Evolutionary conservation across 2,329 filamentous ascomycete genomes (phyloP).

Genomic region (Diaporthe destruens): DNA sequence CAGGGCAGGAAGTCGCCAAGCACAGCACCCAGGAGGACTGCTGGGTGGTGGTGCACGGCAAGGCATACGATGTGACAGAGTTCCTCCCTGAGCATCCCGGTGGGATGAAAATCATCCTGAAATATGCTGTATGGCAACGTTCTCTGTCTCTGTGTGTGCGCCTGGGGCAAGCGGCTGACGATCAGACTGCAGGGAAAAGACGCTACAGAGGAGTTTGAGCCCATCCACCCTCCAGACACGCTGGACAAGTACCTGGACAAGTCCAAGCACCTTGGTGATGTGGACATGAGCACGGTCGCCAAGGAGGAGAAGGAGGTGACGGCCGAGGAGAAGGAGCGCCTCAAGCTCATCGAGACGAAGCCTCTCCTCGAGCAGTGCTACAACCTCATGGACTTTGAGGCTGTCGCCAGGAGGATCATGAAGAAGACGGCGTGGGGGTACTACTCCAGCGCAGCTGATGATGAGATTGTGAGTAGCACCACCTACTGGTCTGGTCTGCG

Average conservation of each 20-base stretch:
- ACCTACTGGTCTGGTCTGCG: background rate
- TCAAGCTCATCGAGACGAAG: constrained; percentile 80
- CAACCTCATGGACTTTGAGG: constrained; percentile 95
- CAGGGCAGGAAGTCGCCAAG: constrained; percentile 68
- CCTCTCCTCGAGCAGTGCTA: constrained; percentile 89
- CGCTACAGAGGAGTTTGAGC: constrained; percentile 91
- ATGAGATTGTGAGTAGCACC: constrained; percentile 78
- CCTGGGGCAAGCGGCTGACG: background rate
- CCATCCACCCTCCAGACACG: constrained; percentile 89
- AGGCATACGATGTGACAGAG: constrained; percentile 90
- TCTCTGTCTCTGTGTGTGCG: too few species aligned
- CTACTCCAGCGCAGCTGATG: constrained; percentile 93
- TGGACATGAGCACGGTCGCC: constrained; percentile 83
- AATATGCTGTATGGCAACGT: constrained; percentile 76
- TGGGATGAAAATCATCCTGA: constrained; percentile 92
- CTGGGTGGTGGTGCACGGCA: constrained; percentile 91
- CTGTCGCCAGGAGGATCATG: constrained; percentile 90
- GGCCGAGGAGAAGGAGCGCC: constrained; percentile 71
- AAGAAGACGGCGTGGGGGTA: constrained; percentile 98
- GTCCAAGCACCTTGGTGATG: constrained; percentile 88
- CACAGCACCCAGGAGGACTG: constrained; percentile 87
- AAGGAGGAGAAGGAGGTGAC: constrained; percentile 76
- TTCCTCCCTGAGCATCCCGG: constrained; percentile 95
- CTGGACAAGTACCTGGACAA: constrained; percentile 85
- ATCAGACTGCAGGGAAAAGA: constrained; percentile 78